A percentile compares a stretch with the other conserved stretches of the same genome.
Conservation (phyloP, 179 eudicot genomes). For the Beta corolliflora region DNA sequence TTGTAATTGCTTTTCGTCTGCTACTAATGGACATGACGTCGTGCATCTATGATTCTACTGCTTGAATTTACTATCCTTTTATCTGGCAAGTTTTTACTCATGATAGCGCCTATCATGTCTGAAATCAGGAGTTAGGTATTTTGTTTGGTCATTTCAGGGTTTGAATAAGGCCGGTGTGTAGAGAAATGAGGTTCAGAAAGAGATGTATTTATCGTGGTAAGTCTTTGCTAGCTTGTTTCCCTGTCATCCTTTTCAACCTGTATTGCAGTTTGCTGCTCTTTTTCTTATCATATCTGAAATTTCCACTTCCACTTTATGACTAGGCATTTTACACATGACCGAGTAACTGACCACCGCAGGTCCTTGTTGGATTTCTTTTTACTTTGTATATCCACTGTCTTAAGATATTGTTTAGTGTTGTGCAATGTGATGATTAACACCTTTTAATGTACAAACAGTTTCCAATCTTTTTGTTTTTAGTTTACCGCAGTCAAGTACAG, state of each 20-base stretch:
- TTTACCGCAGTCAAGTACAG: background rate
- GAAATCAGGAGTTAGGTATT: too few relatives aligned
- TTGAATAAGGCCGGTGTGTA: background rate
- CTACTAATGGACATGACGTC: background rate
- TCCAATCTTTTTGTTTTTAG: background rate
- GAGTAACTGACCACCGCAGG: background rate
- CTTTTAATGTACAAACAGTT: background rate
- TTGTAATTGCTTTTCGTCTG: background rate
- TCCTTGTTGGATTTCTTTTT: background rate
- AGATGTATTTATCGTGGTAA: conserved; percentile 8
- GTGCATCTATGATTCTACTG: background rate
- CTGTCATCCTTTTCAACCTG: background rate
- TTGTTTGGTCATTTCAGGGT: background rate
- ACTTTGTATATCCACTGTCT: background rate
- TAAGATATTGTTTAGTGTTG: background rate
- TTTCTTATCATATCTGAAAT: too few relatives aligned
- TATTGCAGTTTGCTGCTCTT: background rate
- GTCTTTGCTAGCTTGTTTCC: background rate
- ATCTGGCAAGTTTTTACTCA: background rate
- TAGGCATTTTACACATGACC: background rate
- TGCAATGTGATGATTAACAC: background rate
- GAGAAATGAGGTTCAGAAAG: background rate
- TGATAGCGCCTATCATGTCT: background rate
- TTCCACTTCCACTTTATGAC: background rate
- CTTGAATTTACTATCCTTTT: too few relatives aligned